Evolutionary conservation across 495 filamentous ascomycete species (phyloP), one percentile per base, ranked within the genome.

Genomic region (Durotheca rogersii): DNA sequence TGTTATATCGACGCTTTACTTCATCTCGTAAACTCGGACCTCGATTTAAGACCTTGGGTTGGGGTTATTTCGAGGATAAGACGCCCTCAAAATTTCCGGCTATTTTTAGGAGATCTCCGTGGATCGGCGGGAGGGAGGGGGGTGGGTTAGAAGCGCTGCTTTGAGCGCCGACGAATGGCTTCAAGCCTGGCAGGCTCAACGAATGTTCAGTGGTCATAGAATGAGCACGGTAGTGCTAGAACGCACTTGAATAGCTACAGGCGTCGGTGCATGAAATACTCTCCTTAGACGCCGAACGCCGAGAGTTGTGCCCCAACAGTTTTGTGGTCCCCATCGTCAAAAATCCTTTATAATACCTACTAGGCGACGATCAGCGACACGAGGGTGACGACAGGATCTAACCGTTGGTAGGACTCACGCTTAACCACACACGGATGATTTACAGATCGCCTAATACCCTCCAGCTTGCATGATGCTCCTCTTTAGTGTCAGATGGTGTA

Each of bases 281-380:
- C 23, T 27, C 10, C 20, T 21, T 23, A 20, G 7, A 1, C 10
- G 9, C 4, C 30, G 17, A 17, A 29, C 23, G 17, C 17, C 23
- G 30, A 44, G 2, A n/a, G n/a, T 44, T 49, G 17, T 12, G 30
- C 3, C 14, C 47, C 20, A 38, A 48, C 16, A 32, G 33, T 21
- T 47, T 25, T 34, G 47, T 43, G 20, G 6, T 41, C 37, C 47
- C 47, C 32, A 30, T 23, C n/a, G 4, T n/a, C 20, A 12, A 7
- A 56, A 40, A 3, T 17, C 20, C 2, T 17, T 38, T 27, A 15
- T 3, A 35, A 23, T n/a, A n/a, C n/a, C n/a, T n/a, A n/a, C n/a
- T 16, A 32, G 19, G 14, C 3, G 38, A 39, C 27, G 44, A 55
- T 34, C 33, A 18, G 37, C 37, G 19, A 39, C 20, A 29, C 9